Evolutionary conservation across 176 grass and related monocot species (phyloP), one percentile per base, ranked within the genome.

Genomic region (Secale cereale): DNA sequence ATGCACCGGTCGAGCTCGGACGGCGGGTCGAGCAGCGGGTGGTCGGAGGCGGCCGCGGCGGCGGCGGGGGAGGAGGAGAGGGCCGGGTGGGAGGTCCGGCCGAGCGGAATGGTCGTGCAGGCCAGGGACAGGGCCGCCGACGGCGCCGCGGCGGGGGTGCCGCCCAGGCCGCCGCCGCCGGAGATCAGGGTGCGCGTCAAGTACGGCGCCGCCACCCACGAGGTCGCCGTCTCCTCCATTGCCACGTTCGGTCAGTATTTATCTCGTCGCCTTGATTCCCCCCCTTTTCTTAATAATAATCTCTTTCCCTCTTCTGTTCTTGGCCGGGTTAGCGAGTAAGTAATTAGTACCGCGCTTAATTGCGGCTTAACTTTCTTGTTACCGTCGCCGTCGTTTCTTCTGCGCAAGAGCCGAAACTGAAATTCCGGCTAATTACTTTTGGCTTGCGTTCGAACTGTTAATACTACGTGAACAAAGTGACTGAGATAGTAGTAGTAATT

Each of bases 21-120:
- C 76, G 89, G 91, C 10, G 95, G 95, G 75, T 95, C 95, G 59
- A 97, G 95, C 86, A 90, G 95, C 75, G 92, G 95, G n/a, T 95
- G 93, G 91, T 87, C 93, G 43, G 92, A 91, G 10, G 91, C 88
- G 81, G 92, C 85, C n/a, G 80, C 81, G 3, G 88, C 77, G 2
- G 86, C 12, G 52, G 92, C 87, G 8, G 92, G 82, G 32, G 80
- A 63, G 20, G 91, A 90, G 60, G 83, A 86, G 22, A 82, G 76
- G 75, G 66, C 54, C 10, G 89, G 89, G 4, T 98, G 88, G 88
- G 95, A 95, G 89, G 89, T 95, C 35, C 86, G 95, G 29, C 95
- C 95, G 3, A 85, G 95, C 60, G 95, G 95, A 22, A 89, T 98
- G 87, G 71, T 98, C 26, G 95, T 98, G 77, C 95, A 98, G 93